phyloP scores from a whole-genome alignment of 768 basidiomycete genomes.

The Pleurotus tuber-regium region DNA sequence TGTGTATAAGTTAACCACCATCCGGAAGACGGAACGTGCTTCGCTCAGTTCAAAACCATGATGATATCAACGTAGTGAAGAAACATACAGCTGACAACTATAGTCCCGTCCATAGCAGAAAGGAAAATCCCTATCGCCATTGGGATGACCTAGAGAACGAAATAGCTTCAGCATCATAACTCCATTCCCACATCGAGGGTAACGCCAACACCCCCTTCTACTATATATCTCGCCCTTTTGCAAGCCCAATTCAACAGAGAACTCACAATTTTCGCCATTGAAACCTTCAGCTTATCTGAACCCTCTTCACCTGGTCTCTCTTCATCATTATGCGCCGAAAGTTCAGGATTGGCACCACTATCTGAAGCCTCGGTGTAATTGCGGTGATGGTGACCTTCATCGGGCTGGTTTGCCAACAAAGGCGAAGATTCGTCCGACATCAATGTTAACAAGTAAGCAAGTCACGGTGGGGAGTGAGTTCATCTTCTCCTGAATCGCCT shows the following conservation, averaged over 20 bases:
- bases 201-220: no score
- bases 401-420: constrained; percentile 21
- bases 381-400: constrained; percentile 4
- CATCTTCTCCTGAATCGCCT: no score
- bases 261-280: background rate
- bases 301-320: no score
- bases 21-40: background rate
- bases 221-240: no score
- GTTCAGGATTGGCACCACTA: constrained; percentile 12
- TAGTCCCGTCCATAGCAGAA: constrained; percentile 47
- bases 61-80: background rate
- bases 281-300: background rate
- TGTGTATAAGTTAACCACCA: constrained; percentile 17
- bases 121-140: constrained; percentile 49
- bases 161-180: background rate
- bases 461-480: no score
- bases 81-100: constrained; percentile 42
- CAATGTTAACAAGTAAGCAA: constrained; percentile 3
- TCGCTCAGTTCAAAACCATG: background rate
- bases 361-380: constrained; percentile 13
- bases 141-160: constrained; percentile 35
- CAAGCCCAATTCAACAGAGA: no score
- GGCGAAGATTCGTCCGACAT: constrained; percentile 36
- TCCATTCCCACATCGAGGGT: no score
- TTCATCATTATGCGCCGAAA: constrained; percentile 9